phyloP scores from a whole-genome alignment of 768 basidiomycete genomes.

The Boletus fagicola region DNA sequence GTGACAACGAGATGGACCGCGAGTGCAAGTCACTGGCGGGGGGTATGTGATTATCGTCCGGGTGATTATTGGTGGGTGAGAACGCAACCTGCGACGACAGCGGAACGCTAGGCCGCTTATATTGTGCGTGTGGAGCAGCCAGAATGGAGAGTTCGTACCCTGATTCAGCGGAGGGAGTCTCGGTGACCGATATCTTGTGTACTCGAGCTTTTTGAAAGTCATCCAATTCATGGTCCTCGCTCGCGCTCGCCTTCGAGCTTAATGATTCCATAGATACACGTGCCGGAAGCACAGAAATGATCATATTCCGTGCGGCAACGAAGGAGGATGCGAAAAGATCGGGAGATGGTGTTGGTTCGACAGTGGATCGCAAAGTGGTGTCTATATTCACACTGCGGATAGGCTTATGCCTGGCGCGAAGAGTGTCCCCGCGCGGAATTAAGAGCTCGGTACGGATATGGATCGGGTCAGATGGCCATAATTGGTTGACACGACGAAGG shows the following conservation, averaged over 20 bases:
- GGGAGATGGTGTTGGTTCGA: conserved; percentile 3
- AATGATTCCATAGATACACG: conserved; percentile 33
- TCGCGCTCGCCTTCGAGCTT: conserved; percentile 27
- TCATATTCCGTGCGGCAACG: conserved; percentile 17
- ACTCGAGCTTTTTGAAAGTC: conserved; percentile 9
- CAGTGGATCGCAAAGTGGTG: not conserved
- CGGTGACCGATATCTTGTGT: not conserved
- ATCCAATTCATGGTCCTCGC: conserved; percentile 31
- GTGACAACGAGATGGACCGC: not conserved
- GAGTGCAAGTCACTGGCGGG: not conserved
- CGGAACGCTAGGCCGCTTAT: not conserved
- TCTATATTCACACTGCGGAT: not conserved
- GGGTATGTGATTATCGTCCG: not conserved
- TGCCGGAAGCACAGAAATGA: conserved; percentile 27
- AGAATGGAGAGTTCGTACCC: conserved; percentile 19
- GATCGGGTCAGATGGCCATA: conserved; percentile 93
- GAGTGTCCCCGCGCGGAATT: conserved; percentile 49
- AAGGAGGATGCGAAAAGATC: conserved; percentile 19
- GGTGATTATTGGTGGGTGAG: not conserved
- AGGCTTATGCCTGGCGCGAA: conserved; percentile 5
- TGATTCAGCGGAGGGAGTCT: not conserved
- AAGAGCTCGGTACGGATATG: conserved; percentile 81
- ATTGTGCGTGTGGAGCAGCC: not conserved
- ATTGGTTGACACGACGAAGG: conserved; percentile 82
- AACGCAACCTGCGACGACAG: not conserved